Conservation (phyloP, 352 stramenopile genomes). For the Aphanomyces invadans region DNA sequence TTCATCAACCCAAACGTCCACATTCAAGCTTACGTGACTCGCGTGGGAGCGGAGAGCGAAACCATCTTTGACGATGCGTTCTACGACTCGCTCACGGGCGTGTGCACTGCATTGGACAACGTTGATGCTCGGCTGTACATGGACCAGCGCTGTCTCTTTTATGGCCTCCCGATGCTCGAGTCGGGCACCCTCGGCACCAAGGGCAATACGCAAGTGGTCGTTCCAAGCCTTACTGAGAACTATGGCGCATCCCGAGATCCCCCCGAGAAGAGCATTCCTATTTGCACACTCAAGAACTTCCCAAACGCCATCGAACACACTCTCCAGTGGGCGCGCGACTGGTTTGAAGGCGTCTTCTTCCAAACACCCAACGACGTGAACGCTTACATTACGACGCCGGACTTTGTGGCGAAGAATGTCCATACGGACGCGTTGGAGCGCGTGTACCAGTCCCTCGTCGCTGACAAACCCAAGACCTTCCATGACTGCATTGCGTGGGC, state of each 20-base stretch:
- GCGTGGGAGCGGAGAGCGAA: constrained; percentile 92
- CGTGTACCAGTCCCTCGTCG: constrained; percentile 89
- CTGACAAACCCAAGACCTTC: constrained; percentile 86
- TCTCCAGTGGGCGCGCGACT: constrained; percentile 97
- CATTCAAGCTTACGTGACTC: constrained; percentile 78
- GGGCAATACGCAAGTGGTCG: constrained; percentile 92
- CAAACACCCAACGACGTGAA: constrained; percentile 96
- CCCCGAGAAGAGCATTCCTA: constrained; percentile 98
- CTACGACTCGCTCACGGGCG: constrained; percentile 89
- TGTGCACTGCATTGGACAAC: constrained; percentile 99
- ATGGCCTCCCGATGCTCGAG: constrained; percentile 97
- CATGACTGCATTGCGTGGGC: constrained; percentile 98
- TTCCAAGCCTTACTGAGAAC: constrained; percentile 90
- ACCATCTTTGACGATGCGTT: constrained; percentile 98
- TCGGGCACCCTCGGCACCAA: constrained; percentile 98
- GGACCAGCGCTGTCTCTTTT: constrained; percentile 95
- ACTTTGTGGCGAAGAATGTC: constrained; percentile 92
- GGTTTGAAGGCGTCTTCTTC: constrained; percentile 98
- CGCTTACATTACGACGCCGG: constrained; percentile 72
- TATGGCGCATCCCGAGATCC: constrained; percentile 98
- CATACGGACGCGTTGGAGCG: constrained; percentile 94
- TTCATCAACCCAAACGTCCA: constrained; percentile 96
- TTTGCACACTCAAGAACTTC: constrained; percentile 99
- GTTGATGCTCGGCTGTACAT: constrained; percentile 98
- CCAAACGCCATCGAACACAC: constrained; percentile 99